Evolutionary conservation across 768 basidiomycete species (phyloP), one percentile per base, ranked within the genome.

Genomic region (Boletellus ananiceps): DNA sequence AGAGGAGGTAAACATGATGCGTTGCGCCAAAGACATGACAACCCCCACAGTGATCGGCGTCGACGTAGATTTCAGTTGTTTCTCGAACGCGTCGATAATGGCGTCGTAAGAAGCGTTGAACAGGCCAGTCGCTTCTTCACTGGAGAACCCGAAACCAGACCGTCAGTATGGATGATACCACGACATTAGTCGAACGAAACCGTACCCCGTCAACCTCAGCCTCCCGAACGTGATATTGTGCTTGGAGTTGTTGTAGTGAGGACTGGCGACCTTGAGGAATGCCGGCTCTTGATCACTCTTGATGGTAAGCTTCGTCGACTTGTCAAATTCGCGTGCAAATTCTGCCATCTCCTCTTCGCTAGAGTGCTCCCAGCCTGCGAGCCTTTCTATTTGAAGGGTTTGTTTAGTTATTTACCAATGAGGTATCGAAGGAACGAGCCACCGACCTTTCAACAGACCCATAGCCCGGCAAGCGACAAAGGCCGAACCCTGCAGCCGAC

Each of bases 401-500:
- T n/a, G n/a, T n/a, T n/a, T n/a, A n/a, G n/a, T n/a, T n/a, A n/a
- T n/a, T n/a, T n/a, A n/a, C n/a, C n/a, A n/a, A n/a, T n/a, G n/a
- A n/a, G n/a, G n/a, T n/a, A 25, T 39, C 5, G 5, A 21, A 16
- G 7, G n/a, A 35, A 23, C 31, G 31, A 21, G 5, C 9, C 3
- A 39, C 40, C 48, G 47, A 75, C 76, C 52, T 49, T 61, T 52
- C 2, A 78, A 57, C 54, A 69, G 66, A 13, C 52, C 49, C 0
- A 55, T 54, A 0, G 74, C 75, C 19, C 70, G 68, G 16, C 66
- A 65, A 13, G 65, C 75, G n/a, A 79, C 74, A 46, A 75, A 77
- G 1, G 76, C 66, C 0, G 78, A 76, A 8, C 78, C 78, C 38
- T 71, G 62, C 34, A 77, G 67, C 19, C 68, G 67, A 60, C 74